Evolutionary conservation across 208 protist genomes (phyloP).

Genomic region (Phytomonas sp.): DNA sequence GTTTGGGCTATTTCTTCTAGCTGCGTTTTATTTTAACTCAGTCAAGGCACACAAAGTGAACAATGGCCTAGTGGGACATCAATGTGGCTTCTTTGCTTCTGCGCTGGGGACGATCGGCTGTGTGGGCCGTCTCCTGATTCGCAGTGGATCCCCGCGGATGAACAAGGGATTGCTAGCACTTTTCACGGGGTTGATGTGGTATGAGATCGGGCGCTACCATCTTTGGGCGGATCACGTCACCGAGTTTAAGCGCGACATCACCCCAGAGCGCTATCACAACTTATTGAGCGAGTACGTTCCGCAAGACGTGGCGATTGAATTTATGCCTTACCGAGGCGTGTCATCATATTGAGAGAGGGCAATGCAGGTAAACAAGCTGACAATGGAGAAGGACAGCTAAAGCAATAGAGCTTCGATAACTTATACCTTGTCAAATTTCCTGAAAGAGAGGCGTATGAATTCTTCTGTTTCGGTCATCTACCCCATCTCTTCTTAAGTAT

Average conservation of each 20-base stretch:
- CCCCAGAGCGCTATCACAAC: conserved; percentile 55
- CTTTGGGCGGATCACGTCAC: conserved; percentile 65
- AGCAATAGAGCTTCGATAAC: neutral
- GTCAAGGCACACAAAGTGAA: conserved; percentile 81
- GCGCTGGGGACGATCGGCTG: conserved; percentile 69
- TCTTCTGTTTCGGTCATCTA: neutral
- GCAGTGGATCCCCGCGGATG: conserved; percentile 19
- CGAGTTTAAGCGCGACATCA: conserved; percentile 50
- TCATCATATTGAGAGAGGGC: neutral
- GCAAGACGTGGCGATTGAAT: conserved; percentile 33
- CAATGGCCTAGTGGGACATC: conserved; percentile 79
- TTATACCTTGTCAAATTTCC: neutral
- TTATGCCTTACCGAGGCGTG: conserved; percentile 35
- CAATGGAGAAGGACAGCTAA: neutral
- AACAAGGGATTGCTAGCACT: conserved; percentile 33
- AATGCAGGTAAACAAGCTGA: neutral
- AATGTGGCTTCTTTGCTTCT: conserved; percentile 76
- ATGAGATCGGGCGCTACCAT: conserved; percentile 77
- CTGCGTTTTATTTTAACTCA: conserved; percentile 66
- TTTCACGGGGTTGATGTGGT: conserved; percentile 66
- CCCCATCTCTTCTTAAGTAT: neutral
- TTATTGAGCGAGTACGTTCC: conserved; percentile 72
- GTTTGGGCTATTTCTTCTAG: conserved; percentile 72
- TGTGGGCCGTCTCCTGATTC: conserved; percentile 35
- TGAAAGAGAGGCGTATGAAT: neutral